phyloP scores from a whole-genome alignment of 1,139 yeast species.

The Nakaseomyces glabratus region DNA sequence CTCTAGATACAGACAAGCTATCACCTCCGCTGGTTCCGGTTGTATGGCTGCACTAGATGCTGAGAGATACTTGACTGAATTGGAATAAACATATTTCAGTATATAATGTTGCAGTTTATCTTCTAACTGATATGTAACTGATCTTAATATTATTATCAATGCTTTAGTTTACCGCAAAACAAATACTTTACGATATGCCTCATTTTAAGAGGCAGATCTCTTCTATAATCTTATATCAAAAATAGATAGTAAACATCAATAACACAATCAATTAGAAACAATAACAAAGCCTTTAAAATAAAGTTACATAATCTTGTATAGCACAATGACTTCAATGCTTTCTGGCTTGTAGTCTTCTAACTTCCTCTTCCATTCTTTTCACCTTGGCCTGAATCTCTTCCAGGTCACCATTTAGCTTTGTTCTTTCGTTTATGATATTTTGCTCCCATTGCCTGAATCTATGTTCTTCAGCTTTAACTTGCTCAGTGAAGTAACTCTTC shows the following conservation, averaged over 20 bases:
- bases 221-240: background rate
- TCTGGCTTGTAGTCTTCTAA: conserved; percentile 54
- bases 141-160: too few relatives aligned
- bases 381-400: conserved; percentile 76
- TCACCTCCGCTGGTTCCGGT: conserved; percentile 98
- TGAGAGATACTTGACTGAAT: conserved; percentile 71
- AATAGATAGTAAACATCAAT: background rate
- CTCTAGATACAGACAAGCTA: conserved; percentile 94
- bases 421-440: conserved; percentile 88
- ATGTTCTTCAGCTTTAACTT: conserved; percentile 93
- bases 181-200: too few relatives aligned
- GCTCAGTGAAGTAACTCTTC: conserved; percentile 94
- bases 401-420: conserved; percentile 85
- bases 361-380: conserved; percentile 64
- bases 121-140: too few relatives aligned
- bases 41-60: conserved; percentile 99
- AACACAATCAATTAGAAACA: background rate
- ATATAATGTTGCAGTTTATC: too few relatives aligned
- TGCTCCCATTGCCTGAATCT: conserved; percentile 98
- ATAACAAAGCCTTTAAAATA: background rate
- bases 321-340: conserved; percentile 18
- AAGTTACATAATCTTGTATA: too few relatives aligned
- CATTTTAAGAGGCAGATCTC: too few relatives aligned
- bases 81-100: conserved; percentile 38
- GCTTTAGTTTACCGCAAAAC: too few relatives aligned